Percentiles rank a stretch among this genome's conserved stretches.
Evolutionary conservation across 139 green algal genomes (phyloP).

Genomic region (Ulvella scutata): DNA sequence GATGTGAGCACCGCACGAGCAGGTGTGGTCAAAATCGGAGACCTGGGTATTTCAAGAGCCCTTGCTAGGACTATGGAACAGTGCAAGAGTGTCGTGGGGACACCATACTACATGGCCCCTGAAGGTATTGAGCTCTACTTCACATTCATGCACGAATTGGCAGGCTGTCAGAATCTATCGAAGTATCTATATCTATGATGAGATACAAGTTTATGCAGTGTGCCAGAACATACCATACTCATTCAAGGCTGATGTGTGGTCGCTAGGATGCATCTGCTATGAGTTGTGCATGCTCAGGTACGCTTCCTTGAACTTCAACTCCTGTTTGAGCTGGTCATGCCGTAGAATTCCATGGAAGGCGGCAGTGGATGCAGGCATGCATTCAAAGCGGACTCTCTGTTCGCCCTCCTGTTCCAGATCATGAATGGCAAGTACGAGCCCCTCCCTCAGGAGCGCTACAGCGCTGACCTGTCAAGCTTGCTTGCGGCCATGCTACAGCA

Average conservation of each 20-base stretch:
- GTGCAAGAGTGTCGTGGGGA: not conserved
- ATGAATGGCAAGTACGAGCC: constrained; percentile 35
- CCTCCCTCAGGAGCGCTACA: constrained; percentile 27
- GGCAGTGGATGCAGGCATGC: constrained; percentile 24
- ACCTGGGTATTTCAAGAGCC: constrained; percentile 66
- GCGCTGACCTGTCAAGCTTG: constrained; percentile 14
- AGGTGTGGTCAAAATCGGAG: constrained; percentile 66
- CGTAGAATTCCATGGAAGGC: not conserved
- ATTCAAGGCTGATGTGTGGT: constrained; percentile 67
- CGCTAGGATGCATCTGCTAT: constrained; percentile 68
- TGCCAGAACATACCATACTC: constrained; percentile 49
- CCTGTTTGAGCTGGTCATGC: not conserved
- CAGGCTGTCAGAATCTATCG: too few relatives aligned
- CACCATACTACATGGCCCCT: constrained; percentile 5
- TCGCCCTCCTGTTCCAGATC: constrained; percentile 47
- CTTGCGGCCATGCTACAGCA: constrained; percentile 21
- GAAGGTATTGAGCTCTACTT: too few relatives aligned
- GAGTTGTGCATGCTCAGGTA: constrained; percentile 58
- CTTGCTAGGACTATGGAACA: not conserved
- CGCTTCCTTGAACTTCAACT: not conserved
- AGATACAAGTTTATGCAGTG: too few relatives aligned
- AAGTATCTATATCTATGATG: too few relatives aligned
- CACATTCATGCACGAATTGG: too few relatives aligned
- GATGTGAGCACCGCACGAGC: too few relatives aligned
- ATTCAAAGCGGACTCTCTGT: constrained; percentile 43